Evolutionary conservation across 1,284 basidiomycete species (phyloP).

Genomic region (Sporisorium reilianum): DNA sequence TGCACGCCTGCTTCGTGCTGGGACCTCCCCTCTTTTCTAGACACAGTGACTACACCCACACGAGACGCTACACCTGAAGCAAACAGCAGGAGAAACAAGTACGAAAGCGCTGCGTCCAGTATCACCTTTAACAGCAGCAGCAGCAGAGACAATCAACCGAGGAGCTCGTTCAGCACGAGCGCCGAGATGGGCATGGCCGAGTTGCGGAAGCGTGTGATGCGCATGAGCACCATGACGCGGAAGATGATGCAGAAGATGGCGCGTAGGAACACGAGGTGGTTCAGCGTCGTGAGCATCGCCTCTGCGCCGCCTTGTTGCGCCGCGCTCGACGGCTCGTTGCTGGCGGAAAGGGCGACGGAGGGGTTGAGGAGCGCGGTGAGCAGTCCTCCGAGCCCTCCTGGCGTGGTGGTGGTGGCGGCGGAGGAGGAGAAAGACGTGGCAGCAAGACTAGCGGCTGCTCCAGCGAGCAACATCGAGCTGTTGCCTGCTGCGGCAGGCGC

Average conservation of each 20-base stretch:
- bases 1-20: constrained; percentile 45
- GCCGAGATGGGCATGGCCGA: constrained; percentile 29
- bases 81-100: no score
- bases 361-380: constrained; percentile 19
- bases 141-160: constrained; percentile 18
- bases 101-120: constrained; percentile 1
- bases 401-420: not conserved
- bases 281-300: constrained; percentile 9
- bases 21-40: not conserved
- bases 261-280: constrained; percentile 28
- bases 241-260: constrained; percentile 40
- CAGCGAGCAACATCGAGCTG: constrained; percentile 13
- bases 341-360: not conserved
- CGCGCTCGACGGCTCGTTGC: not conserved
- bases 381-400: constrained; percentile 16
- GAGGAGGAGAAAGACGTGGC: constrained; percentile 5
- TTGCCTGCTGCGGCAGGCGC: not conserved
- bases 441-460: constrained; percentile 21
- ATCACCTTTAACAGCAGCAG: constrained; percentile 13
- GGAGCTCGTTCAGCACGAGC: constrained; percentile 35
- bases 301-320: not conserved
- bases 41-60: constrained; percentile 10
- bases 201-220: constrained; percentile 20
- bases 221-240: constrained; percentile 34
- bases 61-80: not conserved